phyloP scores from a whole-genome alignment of 306 rosid species.

The Oemleria cerasiformis region DNA sequence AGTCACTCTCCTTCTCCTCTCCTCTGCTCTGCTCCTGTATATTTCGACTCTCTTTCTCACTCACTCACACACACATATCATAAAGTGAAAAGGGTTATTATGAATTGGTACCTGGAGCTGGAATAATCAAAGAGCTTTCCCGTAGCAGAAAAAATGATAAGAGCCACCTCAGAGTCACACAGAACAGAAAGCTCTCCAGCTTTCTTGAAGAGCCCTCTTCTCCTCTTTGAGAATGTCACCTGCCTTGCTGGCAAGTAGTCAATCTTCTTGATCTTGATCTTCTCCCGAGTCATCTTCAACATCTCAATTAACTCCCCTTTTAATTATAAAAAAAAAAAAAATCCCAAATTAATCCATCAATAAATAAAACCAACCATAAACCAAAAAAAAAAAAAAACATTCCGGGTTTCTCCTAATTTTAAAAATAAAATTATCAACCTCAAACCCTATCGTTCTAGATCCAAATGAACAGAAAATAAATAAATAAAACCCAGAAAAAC shows the following conservation, averaged over 20 bases:
- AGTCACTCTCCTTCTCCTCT: background rate
- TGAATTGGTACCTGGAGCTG: constrained; percentile 30
- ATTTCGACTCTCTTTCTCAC: background rate
- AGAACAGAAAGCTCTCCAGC: constrained; percentile 47
- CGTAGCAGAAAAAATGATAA: constrained; percentile 37
- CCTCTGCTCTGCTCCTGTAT: too few relatives aligned
- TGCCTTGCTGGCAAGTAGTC: constrained; percentile 45
- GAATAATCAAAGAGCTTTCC: constrained; percentile 42
- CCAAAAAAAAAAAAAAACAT: too few relatives aligned
- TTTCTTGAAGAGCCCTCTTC: constrained; percentile 47
- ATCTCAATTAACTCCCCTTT: too few relatives aligned
- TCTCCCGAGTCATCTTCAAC: constrained; percentile 14
- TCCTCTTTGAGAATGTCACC: constrained; percentile 45
- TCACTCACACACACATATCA: too few relatives aligned
- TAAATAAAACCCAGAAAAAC: background rate
- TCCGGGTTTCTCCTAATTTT: background rate
- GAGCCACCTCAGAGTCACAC: constrained; percentile 42
- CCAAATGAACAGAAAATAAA: background rate
- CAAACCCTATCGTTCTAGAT: constrained; percentile 17
- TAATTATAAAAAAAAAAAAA: too few relatives aligned
- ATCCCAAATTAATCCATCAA: too few relatives aligned
- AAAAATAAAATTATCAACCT: background rate
- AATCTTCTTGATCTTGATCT: constrained; percentile 42
- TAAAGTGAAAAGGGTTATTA: too few relatives aligned
- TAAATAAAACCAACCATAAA: background rate